Evolutionary conservation across 2,329 filamentous ascomycete species (phyloP).

Genomic region (Pestalotiopsis sp.): DNA sequence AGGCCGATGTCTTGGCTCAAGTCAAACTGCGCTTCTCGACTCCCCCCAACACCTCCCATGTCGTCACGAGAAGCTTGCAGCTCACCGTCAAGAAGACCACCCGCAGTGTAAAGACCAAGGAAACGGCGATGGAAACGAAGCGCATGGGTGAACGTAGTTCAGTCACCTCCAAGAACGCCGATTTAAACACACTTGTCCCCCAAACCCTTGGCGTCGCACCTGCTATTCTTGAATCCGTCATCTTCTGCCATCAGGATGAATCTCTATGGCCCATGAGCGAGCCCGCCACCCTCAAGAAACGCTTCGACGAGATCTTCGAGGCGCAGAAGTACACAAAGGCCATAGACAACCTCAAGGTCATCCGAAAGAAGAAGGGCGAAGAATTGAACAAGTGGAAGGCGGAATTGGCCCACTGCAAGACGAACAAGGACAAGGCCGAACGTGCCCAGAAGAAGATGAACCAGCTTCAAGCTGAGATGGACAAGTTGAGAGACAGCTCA

Average conservation of each 20-base stretch:
- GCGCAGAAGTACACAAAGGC: conserved; percentile 96
- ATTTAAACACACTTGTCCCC: conserved; percentile 82
- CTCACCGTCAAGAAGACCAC: conserved; percentile 82
- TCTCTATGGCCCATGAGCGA: conserved; percentile 96
- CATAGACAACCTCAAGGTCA: conserved; percentile 87
- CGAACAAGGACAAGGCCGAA: conserved; percentile 82
- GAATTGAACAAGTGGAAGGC: conserved; percentile 72
- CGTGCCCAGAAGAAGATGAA: conserved; percentile 65
- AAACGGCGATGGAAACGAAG: conserved; percentile 73
- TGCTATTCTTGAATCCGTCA: conserved; percentile 89
- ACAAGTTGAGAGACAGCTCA: conserved; percentile 58
- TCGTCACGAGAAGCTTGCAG: conserved; percentile 81
- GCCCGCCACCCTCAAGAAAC: conserved; percentile 81
- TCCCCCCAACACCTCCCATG: conserved; percentile 76
- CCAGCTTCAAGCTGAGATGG: conserved; percentile 66
- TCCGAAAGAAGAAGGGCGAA: conserved; percentile 80
- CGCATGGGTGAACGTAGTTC: conserved; percentile 78
- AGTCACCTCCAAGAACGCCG: conserved; percentile 76
- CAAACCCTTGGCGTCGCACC: conserved; percentile 85
- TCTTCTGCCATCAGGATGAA: conserved; percentile 98
- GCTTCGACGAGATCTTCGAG: conserved; percentile 97
- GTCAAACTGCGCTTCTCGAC: conserved; percentile 87
- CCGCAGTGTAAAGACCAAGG: conserved; percentile 78
- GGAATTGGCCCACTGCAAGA: conserved; percentile 74
- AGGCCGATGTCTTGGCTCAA: conserved; percentile 87